Evolutionary conservation across 805 yeast genomes (phyloP).

Genomic region (Cyberlindnera saturnus): DNA sequence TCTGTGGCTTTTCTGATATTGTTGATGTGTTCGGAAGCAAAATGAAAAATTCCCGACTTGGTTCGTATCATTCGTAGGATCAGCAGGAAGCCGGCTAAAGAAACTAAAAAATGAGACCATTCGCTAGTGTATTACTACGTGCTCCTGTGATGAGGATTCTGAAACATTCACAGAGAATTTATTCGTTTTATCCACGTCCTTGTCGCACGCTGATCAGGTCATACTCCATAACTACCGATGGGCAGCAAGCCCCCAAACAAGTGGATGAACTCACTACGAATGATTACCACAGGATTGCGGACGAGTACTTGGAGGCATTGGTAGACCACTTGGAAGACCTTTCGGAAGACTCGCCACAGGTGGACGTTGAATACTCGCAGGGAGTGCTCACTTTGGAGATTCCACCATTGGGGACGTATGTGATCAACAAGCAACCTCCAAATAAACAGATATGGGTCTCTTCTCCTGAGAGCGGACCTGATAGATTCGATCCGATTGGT

Average conservation of each 20-base stretch:
- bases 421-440: constrained; percentile 95
- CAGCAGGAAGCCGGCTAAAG: no score
- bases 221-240: constrained; percentile 40
- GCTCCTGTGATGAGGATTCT: no score
- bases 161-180: no score
- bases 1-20: background rate
- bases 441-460: constrained; percentile 95
- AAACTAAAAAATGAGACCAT: no score
- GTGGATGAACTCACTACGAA: constrained; percentile 41
- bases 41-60: no score
- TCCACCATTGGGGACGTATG: constrained; percentile 77
- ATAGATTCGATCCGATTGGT: constrained; percentile 66
- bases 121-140: no score
- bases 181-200: background rate
- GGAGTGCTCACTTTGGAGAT: constrained; percentile 79
- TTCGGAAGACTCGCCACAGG: constrained; percentile 52
- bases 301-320: constrained; percentile 62
- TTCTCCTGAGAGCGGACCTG: constrained; percentile 92
- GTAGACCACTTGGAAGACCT: constrained; percentile 63
- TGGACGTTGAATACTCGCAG: constrained; percentile 75
- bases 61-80: no score
- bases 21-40: background rate
- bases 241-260: constrained; percentile 44
- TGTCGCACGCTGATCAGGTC: constrained; percentile 1
- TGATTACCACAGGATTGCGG: constrained; percentile 61